Evolutionary conservation across 345 rosid species (phyloP), one percentile per base, ranked within the genome.

Genomic region (Atalantia buxifolia): DNA sequence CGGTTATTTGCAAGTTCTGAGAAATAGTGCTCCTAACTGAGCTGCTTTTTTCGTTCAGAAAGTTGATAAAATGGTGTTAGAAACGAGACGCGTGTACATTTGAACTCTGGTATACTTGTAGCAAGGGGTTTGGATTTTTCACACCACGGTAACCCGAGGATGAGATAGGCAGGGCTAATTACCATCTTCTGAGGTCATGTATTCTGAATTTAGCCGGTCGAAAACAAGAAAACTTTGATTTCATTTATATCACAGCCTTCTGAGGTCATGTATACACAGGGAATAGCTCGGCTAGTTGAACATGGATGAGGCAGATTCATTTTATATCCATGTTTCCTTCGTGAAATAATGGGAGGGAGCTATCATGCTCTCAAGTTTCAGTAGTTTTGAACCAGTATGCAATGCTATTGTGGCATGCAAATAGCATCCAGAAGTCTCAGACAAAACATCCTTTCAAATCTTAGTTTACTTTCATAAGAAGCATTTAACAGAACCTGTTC

Each of bases 1-100:
- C 75, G 71, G 12, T 40, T 77, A 61, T 40, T 28, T 75, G 78
- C 83, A 71, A 45, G 76, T 31, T 45, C 53, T 55, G 70, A 75
- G 45, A 72, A 16, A 7, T 66, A 60, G 59, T 1, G 67, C 73
- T 19, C 56, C 35, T 50, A 72, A 66, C 68, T 7, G 64, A 65
- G 25, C 33, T 38, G 42, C 59, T 18, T 65, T 66, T 66, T 14
- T 28, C 13, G 33, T 40, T 38, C 27, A 40, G 2, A 68, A 38
- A 10, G 31, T 10, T 10, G 30, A n/a, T 36, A 66, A 35, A 22
- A 16, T 35, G 71, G 50, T 6, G 21, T n/a, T 16, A n/a, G 71
- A 40, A 24, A 19, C 1, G 0, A 53, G 60, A 69, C 35, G 59
- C 33, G 59, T 27, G 72, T 69, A 18, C 21, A 6, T 13, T 13